Base-by-base conservation (phyloP, 164 flowering plant genomes). In the Dillenia suffruticosa region DNA sequence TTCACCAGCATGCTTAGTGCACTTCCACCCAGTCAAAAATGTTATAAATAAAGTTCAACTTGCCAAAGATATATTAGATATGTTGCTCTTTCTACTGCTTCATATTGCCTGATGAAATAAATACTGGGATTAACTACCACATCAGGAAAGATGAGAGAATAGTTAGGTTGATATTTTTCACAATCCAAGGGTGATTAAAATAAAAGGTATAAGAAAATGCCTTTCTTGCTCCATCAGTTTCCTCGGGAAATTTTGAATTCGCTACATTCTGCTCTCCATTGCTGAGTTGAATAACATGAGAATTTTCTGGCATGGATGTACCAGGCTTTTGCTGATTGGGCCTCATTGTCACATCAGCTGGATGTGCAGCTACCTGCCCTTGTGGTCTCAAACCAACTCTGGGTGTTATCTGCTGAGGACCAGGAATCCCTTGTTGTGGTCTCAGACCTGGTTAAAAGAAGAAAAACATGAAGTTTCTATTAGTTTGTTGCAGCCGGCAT, bases 351-450 rank as follows among this genome's bases (percentile, higher is more conserved):
- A 66, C 76, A 63, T 78, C 88, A 64, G 72, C 59, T 61, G 62
- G 78, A 59, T 79, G 66, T 54, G 74, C 54, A 50, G 71, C 68
- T 67, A 46, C 68, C 45, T 78, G 87, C 59, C 71, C 56, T 44
- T 83, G 84, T 64, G 90, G 85, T 74, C 80, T 86, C 59, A 74
- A 67, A 56, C 76, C 78, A 68, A 77, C 60, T 59, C 73, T 49
- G 56, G 81, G 79, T 16, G 69, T 44, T 57, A 72, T 45, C 48
- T 80, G 78, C 54, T 63, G 83, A 43, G 76, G 56, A 75, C 79
- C 88, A 78, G 84, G 65, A 59, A 74, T 48, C 49, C 80, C 82
- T 55, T 66, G 86, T 52, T 65, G 92, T 54, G 77, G 87, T 58
- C 76, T 77, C 72, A 87, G 54, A 63, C 90, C 97, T 89, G 64